A percentile compares a stretch with the other conserved stretches of the same genome.
Conservation (phyloP, 192 early-diverging fungal genomes). For the Funneliformis mosseae region DNA sequence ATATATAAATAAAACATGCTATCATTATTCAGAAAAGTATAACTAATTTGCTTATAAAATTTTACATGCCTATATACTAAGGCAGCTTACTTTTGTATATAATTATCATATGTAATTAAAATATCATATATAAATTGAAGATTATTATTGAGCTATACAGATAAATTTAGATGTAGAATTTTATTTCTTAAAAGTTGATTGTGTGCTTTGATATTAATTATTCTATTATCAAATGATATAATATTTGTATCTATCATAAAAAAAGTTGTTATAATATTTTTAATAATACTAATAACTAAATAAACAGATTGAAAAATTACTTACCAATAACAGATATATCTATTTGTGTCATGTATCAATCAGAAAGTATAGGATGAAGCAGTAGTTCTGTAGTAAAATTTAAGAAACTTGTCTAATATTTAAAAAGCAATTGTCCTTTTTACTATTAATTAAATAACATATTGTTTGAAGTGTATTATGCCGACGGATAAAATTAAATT, state of each 20-base stretch:
- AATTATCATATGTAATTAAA: not conserved
- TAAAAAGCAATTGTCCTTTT: not conserved
- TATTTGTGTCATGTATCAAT: conserved; percentile 1
- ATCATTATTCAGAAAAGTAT: not conserved
- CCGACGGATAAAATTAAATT: not conserved
- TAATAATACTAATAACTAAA: not conserved
- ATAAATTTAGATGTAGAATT: not conserved
- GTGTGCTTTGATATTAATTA: not conserved
- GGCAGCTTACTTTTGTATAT: conserved; percentile 1
- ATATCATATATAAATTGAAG: not conserved
- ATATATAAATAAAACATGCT: not conserved
- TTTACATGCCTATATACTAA: not conserved
- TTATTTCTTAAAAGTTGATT: not conserved
- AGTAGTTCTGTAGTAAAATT: not conserved
- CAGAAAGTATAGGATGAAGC: not conserved
- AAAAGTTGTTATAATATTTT: not conserved
- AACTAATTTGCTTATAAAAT: not conserved
- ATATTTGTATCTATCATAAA: not conserved
- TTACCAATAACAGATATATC: not conserved
- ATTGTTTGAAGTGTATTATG: conserved; percentile 1
- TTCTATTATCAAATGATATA: not conserved
- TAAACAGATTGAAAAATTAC: not conserved
- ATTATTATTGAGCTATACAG: not conserved
- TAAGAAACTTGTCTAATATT: not conserved
- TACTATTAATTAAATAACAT: not conserved